Conservation (phyloP, 2,329 filamentous ascomycete genomes). For the Chaetomiaceae sp. region DNA sequence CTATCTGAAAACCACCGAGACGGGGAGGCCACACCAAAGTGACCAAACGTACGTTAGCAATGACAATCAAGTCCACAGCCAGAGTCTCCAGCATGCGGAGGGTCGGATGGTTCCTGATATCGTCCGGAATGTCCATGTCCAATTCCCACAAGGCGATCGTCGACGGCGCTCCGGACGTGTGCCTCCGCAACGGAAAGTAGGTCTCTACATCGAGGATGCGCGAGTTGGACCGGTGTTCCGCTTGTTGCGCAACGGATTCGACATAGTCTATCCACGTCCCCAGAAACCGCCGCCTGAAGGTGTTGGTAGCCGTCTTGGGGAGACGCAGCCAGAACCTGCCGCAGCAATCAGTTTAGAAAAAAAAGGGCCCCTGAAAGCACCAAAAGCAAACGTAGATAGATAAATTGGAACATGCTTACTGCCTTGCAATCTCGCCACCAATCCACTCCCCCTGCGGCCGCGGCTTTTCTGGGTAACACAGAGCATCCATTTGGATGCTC, state of each 20-base stretch:
- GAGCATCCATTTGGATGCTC: constrained; percentile 21
- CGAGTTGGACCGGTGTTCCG: constrained; percentile 22
- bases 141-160: constrained; percentile 27
- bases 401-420: too few relatives aligned
- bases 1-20: too few relatives aligned
- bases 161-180: constrained; percentile 27
- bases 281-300: constrained; percentile 26
- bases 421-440: constrained; percentile 24
- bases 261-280: constrained; percentile 26
- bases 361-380: too few relatives aligned
- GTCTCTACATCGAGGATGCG: constrained; percentile 22
- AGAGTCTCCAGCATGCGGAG: constrained; percentile 23
- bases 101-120: constrained; percentile 20
- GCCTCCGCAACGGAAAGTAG: constrained; percentile 27
- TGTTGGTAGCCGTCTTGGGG: constrained; percentile 17
- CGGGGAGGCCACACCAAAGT: too few relatives aligned
- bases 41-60: constrained; percentile 27
- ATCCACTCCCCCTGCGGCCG: constrained; percentile 22
- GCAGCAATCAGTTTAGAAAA: too few relatives aligned
- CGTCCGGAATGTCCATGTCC: constrained; percentile 25
- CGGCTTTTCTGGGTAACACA: constrained; percentile 19
- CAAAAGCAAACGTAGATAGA: too few relatives aligned
- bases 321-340: constrained; percentile 27
- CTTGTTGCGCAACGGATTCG: constrained; percentile 25
- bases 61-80: constrained; percentile 26